A percentile compares a stretch with the other conserved stretches of the same genome.
Evolutionary conservation across 31 red algal species (phyloP).

Genomic region (Asparagopsis taxiformis): DNA sequence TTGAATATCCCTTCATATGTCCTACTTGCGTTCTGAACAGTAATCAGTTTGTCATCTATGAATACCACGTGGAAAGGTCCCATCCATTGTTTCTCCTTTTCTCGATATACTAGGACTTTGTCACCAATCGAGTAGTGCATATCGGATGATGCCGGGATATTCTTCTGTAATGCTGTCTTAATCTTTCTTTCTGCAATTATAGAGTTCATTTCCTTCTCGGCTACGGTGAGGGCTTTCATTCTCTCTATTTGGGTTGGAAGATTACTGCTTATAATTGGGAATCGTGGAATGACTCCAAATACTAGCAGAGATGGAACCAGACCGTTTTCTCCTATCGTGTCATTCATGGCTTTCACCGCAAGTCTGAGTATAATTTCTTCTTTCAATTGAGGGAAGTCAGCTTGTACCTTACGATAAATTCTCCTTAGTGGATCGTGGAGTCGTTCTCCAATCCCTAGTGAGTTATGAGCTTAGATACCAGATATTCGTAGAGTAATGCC

Average conservation of each 20-base stretch:
- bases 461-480: conserved; percentile 26
- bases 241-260: conserved; percentile 12
- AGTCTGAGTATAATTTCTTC: not conserved
- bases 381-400: not conserved
- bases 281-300: conserved; percentile 12
- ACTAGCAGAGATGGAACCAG: conserved; percentile 20
- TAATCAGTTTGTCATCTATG: not conserved
- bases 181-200: not conserved
- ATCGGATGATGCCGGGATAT: conserved; percentile 1
- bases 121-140: not conserved
- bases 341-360: conserved; percentile 16
- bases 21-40: not conserved
- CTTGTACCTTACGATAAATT: conserved; percentile 12
- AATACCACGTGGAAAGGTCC: conserved; percentile 10
- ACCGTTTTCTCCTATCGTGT: conserved; percentile 7
- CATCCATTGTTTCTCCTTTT: not conserved
- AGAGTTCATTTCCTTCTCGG: not conserved
- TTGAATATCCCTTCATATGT: not conserved
- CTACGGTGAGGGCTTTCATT: not conserved
- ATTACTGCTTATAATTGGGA: not conserved
- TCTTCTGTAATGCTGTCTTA: not conserved
- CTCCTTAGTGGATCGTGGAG: conserved; percentile 11
- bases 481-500: not conserved
- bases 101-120: conserved; percentile 15
- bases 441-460: conserved; percentile 18